phyloP scores from a whole-genome alignment of 805 yeast species.

The Kodamaea fukazawae region DNA sequence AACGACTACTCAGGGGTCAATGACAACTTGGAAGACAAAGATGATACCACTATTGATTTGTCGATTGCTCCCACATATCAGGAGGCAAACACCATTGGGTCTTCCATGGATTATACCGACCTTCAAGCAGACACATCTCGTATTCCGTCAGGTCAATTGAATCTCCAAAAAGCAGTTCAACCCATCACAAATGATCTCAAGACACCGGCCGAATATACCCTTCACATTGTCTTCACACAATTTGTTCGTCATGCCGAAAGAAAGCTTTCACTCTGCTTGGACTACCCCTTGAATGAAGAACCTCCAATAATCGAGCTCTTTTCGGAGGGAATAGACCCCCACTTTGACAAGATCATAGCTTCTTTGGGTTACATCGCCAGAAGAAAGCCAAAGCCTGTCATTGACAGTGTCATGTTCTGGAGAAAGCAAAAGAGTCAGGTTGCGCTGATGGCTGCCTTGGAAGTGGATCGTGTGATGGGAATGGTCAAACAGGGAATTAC shows the following conservation, averaged over 20 bases:
- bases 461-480: constrained; percentile 32
- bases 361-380: constrained; percentile 90
- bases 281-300: constrained; percentile 62
- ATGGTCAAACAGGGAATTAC: constrained; percentile 38
- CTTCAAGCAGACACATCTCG: no score
- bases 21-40: no score
- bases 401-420: constrained; percentile 99
- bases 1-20: no score
- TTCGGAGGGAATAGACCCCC: constrained; percentile 82
- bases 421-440: constrained; percentile 88
- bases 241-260: constrained; percentile 92
- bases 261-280: constrained; percentile 71
- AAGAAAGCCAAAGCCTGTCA: constrained; percentile 88
- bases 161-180: background rate
- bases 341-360: constrained; percentile 79
- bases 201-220: constrained; percentile 83
- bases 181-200: constrained; percentile 25
- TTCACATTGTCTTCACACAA: constrained; percentile 92
- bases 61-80: no score
- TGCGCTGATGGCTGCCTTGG: constrained; percentile 48
- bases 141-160: no score
- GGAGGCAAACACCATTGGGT: no score
- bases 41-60: no score
- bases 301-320: constrained; percentile 77
- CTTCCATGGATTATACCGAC: no score